phyloP scores from a whole-genome alignment of 495 filamentous ascomycete genomes.

The Penicillium arizonense region DNA sequence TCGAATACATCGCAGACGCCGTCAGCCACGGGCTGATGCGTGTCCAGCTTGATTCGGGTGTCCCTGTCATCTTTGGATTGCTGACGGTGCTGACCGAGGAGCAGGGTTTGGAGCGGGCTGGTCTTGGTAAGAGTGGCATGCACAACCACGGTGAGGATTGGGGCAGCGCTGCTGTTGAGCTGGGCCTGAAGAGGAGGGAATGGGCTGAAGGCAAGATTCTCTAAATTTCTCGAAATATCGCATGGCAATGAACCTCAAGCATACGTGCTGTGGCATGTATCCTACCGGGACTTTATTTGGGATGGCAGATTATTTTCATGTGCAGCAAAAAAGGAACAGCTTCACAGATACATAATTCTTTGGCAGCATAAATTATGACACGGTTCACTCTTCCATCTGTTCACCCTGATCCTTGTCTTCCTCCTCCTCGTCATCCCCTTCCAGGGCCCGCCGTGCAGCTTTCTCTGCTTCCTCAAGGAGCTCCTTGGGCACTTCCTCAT shows the following conservation, averaged over 20 bases:
- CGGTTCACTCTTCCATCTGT: slow-evolving; percentile 71
- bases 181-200: slow-evolving; percentile 42
- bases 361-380: slow-evolving; percentile 19
- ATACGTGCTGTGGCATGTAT: neutral
- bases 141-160: slow-evolving; percentile 91
- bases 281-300: neutral
- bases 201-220: slow-evolving; percentile 48
- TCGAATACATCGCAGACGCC: slow-evolving; percentile 94
- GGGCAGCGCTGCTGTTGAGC: slow-evolving; percentile 62
- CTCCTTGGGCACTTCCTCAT: slow-evolving; percentile 87
- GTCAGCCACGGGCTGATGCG: slow-evolving; percentile 91
- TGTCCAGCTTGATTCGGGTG: slow-evolving; percentile 80
- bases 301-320: slow-evolving; percentile 1
- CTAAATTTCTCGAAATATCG: slow-evolving; percentile 16
- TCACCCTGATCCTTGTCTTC: slow-evolving; percentile 60
- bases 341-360: slow-evolving; percentile 15
- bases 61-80: slow-evolving; percentile 90
- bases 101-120: slow-evolving; percentile 84
- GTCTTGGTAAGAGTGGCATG: slow-evolving; percentile 54
- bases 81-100: slow-evolving; percentile 86
- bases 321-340: neutral
- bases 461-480: slow-evolving; percentile 88
- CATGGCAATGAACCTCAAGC: neutral
- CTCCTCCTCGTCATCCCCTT: slow-evolving; percentile 71
- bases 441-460: slow-evolving; percentile 69